phyloP scores from a whole-genome alignment of 2,329 filamentous ascomycete species.

The Juglanconis oblonga region DNA sequence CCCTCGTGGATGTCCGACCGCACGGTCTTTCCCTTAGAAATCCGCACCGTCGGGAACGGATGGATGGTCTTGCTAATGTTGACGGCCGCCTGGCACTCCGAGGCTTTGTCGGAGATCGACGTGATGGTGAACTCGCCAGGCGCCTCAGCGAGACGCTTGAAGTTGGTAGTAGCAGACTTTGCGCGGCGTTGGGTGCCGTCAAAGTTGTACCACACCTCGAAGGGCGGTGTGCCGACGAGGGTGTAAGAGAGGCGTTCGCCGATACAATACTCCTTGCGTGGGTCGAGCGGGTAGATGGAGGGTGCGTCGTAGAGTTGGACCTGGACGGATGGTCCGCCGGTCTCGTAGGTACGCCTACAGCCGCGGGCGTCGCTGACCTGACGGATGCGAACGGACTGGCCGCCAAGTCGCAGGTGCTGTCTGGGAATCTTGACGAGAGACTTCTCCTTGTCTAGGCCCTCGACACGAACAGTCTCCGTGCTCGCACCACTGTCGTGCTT shows the following conservation, averaged over 20 bases:
- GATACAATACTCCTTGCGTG: conserved; percentile 85
- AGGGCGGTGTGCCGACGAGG: conserved; percentile 84
- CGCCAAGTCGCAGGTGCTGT: conserved; percentile 80
- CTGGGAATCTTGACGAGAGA: conserved; percentile 84
- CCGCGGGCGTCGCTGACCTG: conserved; percentile 85
- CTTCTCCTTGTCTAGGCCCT: conserved; percentile 70
- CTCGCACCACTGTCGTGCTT: conserved; percentile 81
- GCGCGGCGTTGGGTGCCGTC: conserved; percentile 76
- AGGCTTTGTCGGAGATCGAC: conserved; percentile 81
- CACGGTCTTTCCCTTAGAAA: conserved; percentile 77
- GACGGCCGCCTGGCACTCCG: conserved; percentile 78
- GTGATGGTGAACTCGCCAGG: conserved; percentile 88
- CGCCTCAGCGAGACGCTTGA: conserved; percentile 89
- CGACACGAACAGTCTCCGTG: conserved; percentile 77
- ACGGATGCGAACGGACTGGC: conserved; percentile 83
- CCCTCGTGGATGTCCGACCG: conserved; percentile 96
- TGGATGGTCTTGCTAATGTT: conserved; percentile 82
- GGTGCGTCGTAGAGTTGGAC: conserved; percentile 92
- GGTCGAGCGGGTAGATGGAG: conserved; percentile 83
- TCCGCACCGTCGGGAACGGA: conserved; percentile 84
- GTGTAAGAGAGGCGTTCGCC: conserved; percentile 93
- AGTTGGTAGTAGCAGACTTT: conserved; percentile 73
- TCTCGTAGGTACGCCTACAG: conserved; percentile 76
- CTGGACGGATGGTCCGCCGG: conserved; percentile 72
- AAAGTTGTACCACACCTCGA: conserved; percentile 91